A percentile compares a stretch with the other conserved stretches of the same genome.
Evolutionary conservation across 2,329 filamentous ascomycete genomes (phyloP).

Genomic region (Acephala macrosclerotiorum): DNA sequence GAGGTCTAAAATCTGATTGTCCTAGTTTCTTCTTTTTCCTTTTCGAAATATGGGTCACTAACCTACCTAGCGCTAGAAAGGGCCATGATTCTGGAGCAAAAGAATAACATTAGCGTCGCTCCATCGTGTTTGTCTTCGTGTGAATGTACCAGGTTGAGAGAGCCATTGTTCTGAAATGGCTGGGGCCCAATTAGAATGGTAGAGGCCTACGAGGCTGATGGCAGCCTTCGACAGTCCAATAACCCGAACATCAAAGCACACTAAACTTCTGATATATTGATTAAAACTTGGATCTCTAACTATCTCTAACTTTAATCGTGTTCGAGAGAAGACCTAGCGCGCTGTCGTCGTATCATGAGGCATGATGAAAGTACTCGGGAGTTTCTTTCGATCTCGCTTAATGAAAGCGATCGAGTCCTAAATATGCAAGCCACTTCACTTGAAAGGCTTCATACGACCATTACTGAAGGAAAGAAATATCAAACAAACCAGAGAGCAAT

Average conservation of each 20-base stretch:
- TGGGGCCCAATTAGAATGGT: neutral
- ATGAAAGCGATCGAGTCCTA: neutral
- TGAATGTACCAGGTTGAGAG: neutral
- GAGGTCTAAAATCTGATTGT: neutral
- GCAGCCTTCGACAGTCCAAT: neutral
- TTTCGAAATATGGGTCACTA: slow-evolving; percentile 1
- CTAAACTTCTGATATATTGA: neutral
- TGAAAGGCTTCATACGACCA: neutral
- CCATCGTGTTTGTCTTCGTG: neutral
- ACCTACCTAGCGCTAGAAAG: neutral
- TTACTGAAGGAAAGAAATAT: neutral
- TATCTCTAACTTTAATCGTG: too few species aligned
- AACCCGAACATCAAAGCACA: neutral
- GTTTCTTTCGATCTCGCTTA: neutral
- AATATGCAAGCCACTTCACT: neutral
- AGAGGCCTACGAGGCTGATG: neutral
- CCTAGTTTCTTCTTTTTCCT: neutral
- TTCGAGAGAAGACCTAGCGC: neutral
- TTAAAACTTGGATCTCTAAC: neutral
- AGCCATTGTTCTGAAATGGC: neutral
- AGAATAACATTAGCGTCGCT: neutral
- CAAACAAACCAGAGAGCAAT: neutral
- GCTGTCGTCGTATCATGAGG: neutral
- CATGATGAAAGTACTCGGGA: neutral
- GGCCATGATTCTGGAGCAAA: neutral